Evolutionary conservation across 257 asterid species (phyloP), one percentile per base, ranked within the genome.

Genomic region (Scutellaria barbata): DNA sequence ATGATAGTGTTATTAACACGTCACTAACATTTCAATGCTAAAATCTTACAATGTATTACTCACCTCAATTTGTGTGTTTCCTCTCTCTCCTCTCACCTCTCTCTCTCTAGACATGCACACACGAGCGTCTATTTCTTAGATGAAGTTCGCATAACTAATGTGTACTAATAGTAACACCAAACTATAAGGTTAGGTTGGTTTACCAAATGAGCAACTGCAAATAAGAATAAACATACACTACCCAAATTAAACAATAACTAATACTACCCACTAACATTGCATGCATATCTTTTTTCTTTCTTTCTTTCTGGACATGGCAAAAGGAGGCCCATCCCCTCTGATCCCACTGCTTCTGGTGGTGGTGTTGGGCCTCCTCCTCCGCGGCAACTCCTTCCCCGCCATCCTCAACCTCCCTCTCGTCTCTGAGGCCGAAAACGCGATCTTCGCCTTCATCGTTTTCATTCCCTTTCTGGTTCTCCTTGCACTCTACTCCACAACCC

Each of bases 241-340:
- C 25, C 20, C 37, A 0, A 6, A 46, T 46, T 46, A 46, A 46
- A 46, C 52, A 46, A 46, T 6, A 10, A 12, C 7, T 5, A n/a
- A 63, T 5, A 63, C 2, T 14, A 13, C 22, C 14, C 47, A 6
- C 18, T 57, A 30, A 8, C 14, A n/a, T 2, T 13, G 17, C 53
- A 61, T 61, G 62, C 62, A 71, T 18, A 51, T 10, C 35, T 52
- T 12, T 42, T 17, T 41, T 35, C 71, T 51, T 18, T 25, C 42
- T 63, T 47, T 37, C 7, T 8, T 20, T 25, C 50, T 20, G 35
- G 6, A 52, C 16, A 86, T 86, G 92, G 68, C 85, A 56, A 70
- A 66, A 61, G 90, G 86, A 57, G 90, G 86, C 43, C 95, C 92
- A 20, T 87, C 96, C 17, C 96, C 96, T 5, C n/a, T 81, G 41